A percentile compares a stretch with the other conserved stretches of the same genome.
phyloP scores from a whole-genome alignment of 148 eudicot species.

The Fagopyrum esculentum region DNA sequence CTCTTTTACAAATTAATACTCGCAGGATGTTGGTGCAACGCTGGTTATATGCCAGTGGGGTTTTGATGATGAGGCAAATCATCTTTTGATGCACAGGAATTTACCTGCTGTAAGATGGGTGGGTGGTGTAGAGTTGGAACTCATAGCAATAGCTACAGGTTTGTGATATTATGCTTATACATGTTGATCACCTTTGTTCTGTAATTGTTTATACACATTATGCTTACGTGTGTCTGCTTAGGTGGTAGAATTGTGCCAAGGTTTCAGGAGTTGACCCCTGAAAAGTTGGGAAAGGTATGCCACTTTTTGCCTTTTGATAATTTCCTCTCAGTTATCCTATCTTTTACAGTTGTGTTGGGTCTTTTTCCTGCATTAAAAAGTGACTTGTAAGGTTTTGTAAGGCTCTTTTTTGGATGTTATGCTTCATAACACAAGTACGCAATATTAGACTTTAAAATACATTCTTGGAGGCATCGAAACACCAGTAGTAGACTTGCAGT shows the following conservation, averaged over 20 bases:
- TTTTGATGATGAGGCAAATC: constrained; percentile 98
- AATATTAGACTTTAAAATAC: no score
- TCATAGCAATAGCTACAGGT: constrained; percentile 98
- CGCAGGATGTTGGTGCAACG: constrained; percentile 96
- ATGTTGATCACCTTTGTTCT: not conserved
- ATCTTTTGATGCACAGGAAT: constrained; percentile 84
- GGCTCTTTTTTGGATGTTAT: no score
- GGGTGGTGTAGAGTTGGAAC: constrained; percentile 95
- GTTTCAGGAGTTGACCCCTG: constrained; percentile 90
- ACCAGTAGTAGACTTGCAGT: no score
- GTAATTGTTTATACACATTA: not conserved
- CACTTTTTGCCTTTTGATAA: not conserved
- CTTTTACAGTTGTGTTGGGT: not conserved
- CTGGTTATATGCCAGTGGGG: constrained; percentile 99
- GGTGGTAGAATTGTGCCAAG: constrained; percentile 99
- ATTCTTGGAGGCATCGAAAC: no score
- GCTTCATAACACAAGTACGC: no score
- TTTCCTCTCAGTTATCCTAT: not conserved
- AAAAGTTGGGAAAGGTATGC: constrained; percentile 70
- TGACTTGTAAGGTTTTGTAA: not conserved
- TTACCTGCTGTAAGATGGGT: constrained; percentile 98
- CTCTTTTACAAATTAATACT: not conserved
- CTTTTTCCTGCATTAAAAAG: not conserved
- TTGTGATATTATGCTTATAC: constrained; percentile 7
- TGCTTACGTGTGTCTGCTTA: constrained; percentile 18